These are phyloP conservation scores for Abortiporus biennis DNA, from an alignment of 1,284 basidiomycete species.

Conservation along the genomic window DNA sequence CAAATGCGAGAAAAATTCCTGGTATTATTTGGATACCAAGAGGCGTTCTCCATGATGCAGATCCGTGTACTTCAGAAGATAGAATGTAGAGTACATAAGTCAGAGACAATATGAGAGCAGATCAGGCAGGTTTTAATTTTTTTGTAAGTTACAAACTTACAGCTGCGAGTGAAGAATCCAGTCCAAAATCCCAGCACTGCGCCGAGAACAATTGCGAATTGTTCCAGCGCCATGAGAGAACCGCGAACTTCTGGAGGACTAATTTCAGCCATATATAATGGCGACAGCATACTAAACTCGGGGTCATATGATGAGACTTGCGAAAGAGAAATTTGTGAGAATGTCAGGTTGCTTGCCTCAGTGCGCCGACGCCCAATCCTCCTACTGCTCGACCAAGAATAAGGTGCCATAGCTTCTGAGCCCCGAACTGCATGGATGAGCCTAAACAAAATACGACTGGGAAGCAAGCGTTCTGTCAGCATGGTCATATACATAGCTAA, in stretches of 20 bases:
- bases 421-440: constrained; percentile 61
- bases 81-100: not conserved
- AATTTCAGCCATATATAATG: constrained; percentile 81
- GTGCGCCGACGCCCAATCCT: constrained; percentile 73
- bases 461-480: not conserved
- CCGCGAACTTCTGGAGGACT: constrained; percentile 78
- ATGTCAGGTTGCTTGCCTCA: constrained; percentile 56
- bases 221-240: constrained; percentile 74
- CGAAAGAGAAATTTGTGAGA: no score
- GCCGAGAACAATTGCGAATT: constrained; percentile 72
- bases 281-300: constrained; percentile 61
- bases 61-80: constrained; percentile 39
- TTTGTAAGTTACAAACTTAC: constrained; percentile 32
- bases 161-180: constrained; percentile 63
- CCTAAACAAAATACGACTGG: constrained; percentile 69
- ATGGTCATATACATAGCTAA: not conserved
- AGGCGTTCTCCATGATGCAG: constrained; percentile 72
- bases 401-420: constrained; percentile 48
- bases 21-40: constrained; percentile 69
- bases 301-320: no score
- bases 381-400: constrained; percentile 67
- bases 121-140: not conserved
- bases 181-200: constrained; percentile 80
- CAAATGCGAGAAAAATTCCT: constrained; percentile 57
- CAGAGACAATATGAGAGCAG: not conserved